These are phyloP conservation scores for Apophysomyces variabilis DNA, from an alignment of 371 early-diverging fungal species.

Conservation along the genomic window DNA sequence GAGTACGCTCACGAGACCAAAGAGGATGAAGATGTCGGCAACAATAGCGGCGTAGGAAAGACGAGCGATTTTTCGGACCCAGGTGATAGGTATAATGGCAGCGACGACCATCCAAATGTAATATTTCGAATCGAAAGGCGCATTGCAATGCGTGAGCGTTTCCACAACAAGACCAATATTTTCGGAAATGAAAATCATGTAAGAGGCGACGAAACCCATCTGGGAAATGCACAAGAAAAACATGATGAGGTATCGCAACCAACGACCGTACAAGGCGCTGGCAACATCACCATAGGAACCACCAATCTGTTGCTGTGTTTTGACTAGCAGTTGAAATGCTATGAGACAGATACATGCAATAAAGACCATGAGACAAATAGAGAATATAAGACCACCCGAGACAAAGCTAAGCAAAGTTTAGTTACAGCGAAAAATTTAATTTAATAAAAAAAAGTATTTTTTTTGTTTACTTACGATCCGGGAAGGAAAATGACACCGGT, in stretches of 20 bases:
- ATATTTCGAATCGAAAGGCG: conserved; percentile 52
- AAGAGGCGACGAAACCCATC: conserved; percentile 83
- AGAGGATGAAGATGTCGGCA: conserved; percentile 81
- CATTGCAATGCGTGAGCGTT: conserved; percentile 61
- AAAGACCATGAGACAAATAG: conserved; percentile 38
- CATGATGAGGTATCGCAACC: conserved; percentile 65
- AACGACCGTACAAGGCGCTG: conserved; percentile 66
- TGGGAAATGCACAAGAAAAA: conserved; percentile 77
- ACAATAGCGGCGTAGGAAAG: conserved; percentile 74
- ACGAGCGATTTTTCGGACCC: conserved; percentile 78
- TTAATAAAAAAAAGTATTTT: neutral
- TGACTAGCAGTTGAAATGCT: conserved; percentile 39
- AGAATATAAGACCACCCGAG: conserved; percentile 44
- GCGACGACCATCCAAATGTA: conserved; percentile 74
- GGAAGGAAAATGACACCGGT: conserved; percentile 65
- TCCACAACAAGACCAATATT: conserved; percentile 73
- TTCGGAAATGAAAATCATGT: conserved; percentile 84
- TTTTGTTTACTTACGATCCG: conserved; percentile 14
- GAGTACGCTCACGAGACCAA: conserved; percentile 76
- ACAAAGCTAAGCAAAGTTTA: conserved; percentile 40
- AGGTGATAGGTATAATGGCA: conserved; percentile 77
- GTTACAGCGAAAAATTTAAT: neutral
- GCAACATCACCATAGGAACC: conserved; percentile 87
- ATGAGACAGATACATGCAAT: conserved; percentile 35
- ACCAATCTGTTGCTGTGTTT: conserved; percentile 46